Percentiles rank a stretch among this genome's conserved stretches.
phyloP scores from a whole-genome alignment of 768 basidiomycete species.

The Podaxis mareebaensis region DNA sequence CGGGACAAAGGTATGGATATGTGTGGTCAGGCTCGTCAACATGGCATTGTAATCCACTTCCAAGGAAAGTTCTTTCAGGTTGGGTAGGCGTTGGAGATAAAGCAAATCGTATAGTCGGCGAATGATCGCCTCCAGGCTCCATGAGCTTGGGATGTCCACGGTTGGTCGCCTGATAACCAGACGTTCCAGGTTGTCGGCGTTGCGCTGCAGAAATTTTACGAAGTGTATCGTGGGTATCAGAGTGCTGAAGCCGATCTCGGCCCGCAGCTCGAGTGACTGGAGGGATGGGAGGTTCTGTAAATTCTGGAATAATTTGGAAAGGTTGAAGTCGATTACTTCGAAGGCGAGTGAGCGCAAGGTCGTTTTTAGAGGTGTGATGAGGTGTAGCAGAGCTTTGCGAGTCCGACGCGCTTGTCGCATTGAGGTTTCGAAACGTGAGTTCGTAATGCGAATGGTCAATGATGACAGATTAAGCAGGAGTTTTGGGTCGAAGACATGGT shows the following conservation, averaged over 20 bases:
- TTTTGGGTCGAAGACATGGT: conserved; percentile 17
- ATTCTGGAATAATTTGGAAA: conserved; percentile 12
- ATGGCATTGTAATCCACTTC: conserved; percentile 1
- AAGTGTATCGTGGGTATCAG: conserved; percentile 12
- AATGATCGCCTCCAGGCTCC: conserved; percentile 2
- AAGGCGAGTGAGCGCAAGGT: conserved; percentile 4
- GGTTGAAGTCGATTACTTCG: conserved; percentile 13
- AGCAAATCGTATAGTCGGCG: conserved; percentile 6
- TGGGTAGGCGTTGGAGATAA: conserved; percentile 1
- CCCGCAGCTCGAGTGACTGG: conserved; percentile 1
- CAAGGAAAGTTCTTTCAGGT: conserved; percentile 4
- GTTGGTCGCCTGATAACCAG: conserved; percentile 16
- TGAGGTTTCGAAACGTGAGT: conserved; percentile 15
- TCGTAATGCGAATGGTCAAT: conserved; percentile 16
- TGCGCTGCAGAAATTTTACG: conserved; percentile 15
- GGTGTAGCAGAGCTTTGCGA: conserved; percentile 5
- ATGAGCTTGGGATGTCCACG: conserved; percentile 8
- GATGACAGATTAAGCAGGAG: conserved; percentile 19
- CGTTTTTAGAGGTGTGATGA: conserved; percentile 1
- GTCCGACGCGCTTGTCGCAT: not conserved
- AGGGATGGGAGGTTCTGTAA: conserved; percentile 3
- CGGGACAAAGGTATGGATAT: conserved; percentile 12
- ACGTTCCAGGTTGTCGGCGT: conserved; percentile 15
- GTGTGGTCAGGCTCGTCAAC: not conserved
- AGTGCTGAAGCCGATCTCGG: conserved; percentile 12